Base-by-base conservation (phyloP, 208 protist species). In the Balamuthia mandrillaris region DNA sequence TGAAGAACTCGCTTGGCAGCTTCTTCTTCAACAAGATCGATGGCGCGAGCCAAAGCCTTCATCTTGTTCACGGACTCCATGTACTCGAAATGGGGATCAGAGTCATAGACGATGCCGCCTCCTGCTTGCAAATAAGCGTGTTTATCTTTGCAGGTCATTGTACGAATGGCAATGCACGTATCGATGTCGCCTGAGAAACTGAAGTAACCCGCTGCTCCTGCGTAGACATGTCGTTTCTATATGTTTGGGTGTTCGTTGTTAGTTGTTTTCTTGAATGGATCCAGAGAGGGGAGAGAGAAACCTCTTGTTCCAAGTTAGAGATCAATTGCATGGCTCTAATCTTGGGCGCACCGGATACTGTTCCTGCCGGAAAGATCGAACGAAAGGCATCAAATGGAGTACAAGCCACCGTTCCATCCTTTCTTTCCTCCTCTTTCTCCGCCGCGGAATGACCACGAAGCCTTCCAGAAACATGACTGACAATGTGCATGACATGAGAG, bases 401-500 rank as follows among this genome's bases (percentile, higher is more conserved):
- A 41, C 84, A 61, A n/a, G n/a, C n/a, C n/a, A n/a, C n/a, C n/a
- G n/a, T n/a, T 45, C 82, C 88, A 16, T 54, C 51, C 0, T 86
- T 18, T 56, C 49, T 18, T 56, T 56, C 18, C 18, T n/a, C 49
- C 18, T 56, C n/a, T 24, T 18, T n/a, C 49, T 56, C n/a, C 45
- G 72, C 72, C 1, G 72, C 44, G 47, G 60, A 24, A 24, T 10
- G 14, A n/a, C 37, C 39, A 49, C 63, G 42, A 41, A 16, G 10
- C 24, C 45, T 6, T 33, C 72, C 65, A 77, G 33, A 58, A 24
- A 88, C 68, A 44, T 88, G 49, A 9, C 45, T 68, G 3, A 92
- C 89, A 72, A 92, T 92, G 74, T 92, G 90, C 90, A 92, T 92
- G 16, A 92, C 90, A 60, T 92, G 90, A 7, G 58, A 84, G 61